Evolutionary conservation across 495 filamentous ascomycete genomes (phyloP), one percentile per base, ranked within the genome.

Genomic region (Immersiella caudata): DNA sequence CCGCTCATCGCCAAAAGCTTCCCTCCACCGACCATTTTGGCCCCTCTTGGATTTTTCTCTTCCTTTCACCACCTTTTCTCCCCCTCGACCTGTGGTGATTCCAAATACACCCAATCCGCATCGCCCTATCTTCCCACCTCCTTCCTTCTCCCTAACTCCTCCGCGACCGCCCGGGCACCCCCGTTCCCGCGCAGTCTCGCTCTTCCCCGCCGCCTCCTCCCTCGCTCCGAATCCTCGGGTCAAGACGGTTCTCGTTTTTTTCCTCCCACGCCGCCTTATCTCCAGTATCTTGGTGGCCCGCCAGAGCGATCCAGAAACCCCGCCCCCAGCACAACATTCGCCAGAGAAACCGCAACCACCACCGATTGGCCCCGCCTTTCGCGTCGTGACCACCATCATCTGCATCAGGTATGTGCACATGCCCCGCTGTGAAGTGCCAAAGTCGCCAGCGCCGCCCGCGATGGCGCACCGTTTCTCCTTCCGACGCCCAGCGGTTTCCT

Each of bases 361-460:
- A 67, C 55, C 74, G 67, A 73, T 76, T 74, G 70, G 72, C 69
- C 69, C 65, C 70, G 67, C 61, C 46, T 63, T 61, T 21, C 59
- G 22, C 64, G 35, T 72, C 70, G 62, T 69, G 68, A 67, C 68
- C 60, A 64, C 67, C 65, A 58, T 36, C 66, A 67, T 26, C 70
- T 69, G 67, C 66, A 73, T 73, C 64, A 75, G 70, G 74, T 75
- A 76, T 68, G 74, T 74, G 73, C 72, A 75, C 70, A 65, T 70
- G 64, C 66, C 60, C 71, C 68, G 66, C 71, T 18, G 40, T 12
- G 40, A 46, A 46, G 14, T 46, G 40, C 55, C 57, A 62, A 33
- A 46, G 66, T 62, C 62, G 56, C 46, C 66, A 51, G 52, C 61
- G 35, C 60, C 25, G 62, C 64, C 67, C 65, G 56, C 67, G 33